Evolutionary conservation across 1,284 basidiomycete species (phyloP).

Genomic region (Irpex sp.): DNA sequence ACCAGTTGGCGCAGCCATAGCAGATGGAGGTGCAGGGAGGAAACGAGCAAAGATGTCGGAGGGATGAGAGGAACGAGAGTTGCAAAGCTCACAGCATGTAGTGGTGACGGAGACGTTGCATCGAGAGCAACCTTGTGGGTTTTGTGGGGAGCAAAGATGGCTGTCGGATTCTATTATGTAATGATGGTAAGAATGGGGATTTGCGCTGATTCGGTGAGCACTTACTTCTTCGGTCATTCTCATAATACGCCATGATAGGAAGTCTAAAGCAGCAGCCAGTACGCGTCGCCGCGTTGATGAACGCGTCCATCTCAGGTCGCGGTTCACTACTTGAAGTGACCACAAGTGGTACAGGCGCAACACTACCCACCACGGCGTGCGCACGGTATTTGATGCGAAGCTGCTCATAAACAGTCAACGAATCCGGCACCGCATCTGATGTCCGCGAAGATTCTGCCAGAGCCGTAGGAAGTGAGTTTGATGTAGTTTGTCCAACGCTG

Average conservation of each 20-base stretch:
- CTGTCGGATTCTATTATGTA: not conserved
- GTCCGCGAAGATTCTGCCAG: not conserved
- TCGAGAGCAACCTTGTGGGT: not conserved
- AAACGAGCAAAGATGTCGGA: not conserved
- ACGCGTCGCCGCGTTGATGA: not conserved
- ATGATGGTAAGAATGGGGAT: not conserved
- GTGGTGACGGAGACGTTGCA: not conserved
- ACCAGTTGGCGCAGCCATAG: not conserved
- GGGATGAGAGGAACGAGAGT: not conserved
- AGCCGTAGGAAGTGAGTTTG: no score
- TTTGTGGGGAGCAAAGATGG: not conserved
- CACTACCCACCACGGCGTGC: not conserved
- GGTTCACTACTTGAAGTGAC: not conserved
- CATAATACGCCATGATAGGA: slow-evolving; percentile 3
- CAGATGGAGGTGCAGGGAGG: not conserved
- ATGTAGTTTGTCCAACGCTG: no score
- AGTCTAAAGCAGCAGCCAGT: not conserved
- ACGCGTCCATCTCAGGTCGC: not conserved
- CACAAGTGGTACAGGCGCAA: no score
- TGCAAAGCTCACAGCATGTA: slow-evolving; percentile 2
- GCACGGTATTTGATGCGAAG: not conserved
- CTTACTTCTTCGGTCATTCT: slow-evolving; percentile 3
- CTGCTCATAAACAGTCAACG: not conserved
- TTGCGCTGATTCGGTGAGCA: not conserved
- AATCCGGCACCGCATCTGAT: not conserved